Base-by-base conservation (phyloP, 176 grass and related monocot species). In the Tuctoria greenei region DNA sequence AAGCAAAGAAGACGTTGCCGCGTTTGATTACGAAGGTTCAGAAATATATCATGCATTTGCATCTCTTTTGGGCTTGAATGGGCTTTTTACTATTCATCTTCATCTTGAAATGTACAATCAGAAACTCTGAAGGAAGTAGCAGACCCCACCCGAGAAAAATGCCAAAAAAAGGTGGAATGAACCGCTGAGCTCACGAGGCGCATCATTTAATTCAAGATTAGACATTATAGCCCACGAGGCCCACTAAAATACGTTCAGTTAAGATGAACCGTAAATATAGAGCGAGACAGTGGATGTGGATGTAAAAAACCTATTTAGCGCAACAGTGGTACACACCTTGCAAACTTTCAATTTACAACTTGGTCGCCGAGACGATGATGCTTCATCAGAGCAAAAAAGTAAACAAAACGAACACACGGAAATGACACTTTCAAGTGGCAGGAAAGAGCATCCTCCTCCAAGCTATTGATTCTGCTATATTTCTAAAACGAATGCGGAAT, bases 261-360 rank as follows among this genome's bases (percentile, higher is more conserved):
- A 62, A 75, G 3, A 38, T n/a, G n/a, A 35, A 4, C 55, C 73
- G 24, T 81, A 81, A 73, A 25, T 26, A 46, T 10, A 49, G 1
- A 70, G 27, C 21, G 47, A 25, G 62, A 63, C 44, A 39, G 3
- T 7, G 15, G 17, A 64, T 51, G 67, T n/a, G n/a, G n/a, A 50
- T 6, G 46, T 50, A 50, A 50, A 50, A 49, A 18, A 6, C 6
- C 43, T 1, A 14, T 10, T 42, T n/a, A 42, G 7, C 8, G 2
- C 6, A 42, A 42, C 44, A 46, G 3, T 15, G 44, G 44, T 18
- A 50, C 44, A 46, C 44, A 46, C n/a, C 65, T 88, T 88, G 86
- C 86, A 88, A 88, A 88, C 81, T 84, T 84, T n/a, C 52, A 80
- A 84, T 88, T 79, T 88, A 88, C 86, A 88, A 80, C 24, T 34